These are phyloP conservation scores for Penicillium daleae DNA, from an alignment of 495 filamentous ascomycete species.

Conservation along the genomic window DNA sequence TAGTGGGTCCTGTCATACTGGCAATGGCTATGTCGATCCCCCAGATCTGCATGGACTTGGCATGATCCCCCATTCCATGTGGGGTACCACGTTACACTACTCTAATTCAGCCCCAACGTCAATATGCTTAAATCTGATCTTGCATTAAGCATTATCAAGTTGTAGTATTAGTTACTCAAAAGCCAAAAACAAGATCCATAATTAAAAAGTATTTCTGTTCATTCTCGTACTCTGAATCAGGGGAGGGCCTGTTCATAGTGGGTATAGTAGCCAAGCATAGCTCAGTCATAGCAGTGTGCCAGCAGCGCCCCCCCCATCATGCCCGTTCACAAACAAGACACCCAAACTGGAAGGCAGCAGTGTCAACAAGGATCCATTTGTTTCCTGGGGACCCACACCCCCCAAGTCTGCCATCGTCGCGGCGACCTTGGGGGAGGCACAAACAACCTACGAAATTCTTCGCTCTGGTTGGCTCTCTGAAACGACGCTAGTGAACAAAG, in stretches of 20 bases:
- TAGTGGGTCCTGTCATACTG: not conserved
- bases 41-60: not conserved
- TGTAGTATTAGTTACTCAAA: not conserved
- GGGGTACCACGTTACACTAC: constrained; percentile 5
- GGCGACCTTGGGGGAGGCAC: no score
- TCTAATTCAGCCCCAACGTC: not conserved
- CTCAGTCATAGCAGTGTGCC: not conserved
- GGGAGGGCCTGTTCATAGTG: not conserved
- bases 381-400: no score
- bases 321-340: not conserved
- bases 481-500: not conserved
- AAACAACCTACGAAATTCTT: not conserved
- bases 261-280: not conserved
- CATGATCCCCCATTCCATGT: not conserved
- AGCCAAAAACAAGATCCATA: not conserved
- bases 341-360: not conserved
- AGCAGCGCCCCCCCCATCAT: not conserved
- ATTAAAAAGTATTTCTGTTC: not conserved
- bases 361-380: no score
- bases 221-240: constrained; percentile 5
- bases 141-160: not conserved
- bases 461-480: not conserved
- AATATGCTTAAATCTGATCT: not conserved
- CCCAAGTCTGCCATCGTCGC: not conserved
- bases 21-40: not conserved